phyloP scores from a whole-genome alignment of 1,284 basidiomycete species.

The Sanguinoderma infundibulare region DNA sequence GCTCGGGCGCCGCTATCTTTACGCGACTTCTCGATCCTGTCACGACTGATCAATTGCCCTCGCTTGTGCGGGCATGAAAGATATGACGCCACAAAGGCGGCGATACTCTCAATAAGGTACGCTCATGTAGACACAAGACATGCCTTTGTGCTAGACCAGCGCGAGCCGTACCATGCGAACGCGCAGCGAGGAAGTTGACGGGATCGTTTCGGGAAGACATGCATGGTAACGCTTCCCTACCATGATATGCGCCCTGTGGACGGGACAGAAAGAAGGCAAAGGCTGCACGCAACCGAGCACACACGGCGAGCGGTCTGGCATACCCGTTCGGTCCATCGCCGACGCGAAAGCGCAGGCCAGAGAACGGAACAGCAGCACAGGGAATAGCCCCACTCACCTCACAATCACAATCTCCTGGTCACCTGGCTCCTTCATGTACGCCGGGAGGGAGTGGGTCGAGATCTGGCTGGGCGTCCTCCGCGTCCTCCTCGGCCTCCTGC shows the following conservation, averaged over 20 bases:
- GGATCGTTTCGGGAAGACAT: background rate
- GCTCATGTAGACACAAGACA: background rate
- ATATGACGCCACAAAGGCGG: background rate
- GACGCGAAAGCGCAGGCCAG: background rate
- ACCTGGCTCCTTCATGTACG: conserved; percentile 80
- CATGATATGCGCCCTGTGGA: background rate
- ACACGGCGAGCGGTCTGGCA: background rate
- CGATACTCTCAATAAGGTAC: background rate
- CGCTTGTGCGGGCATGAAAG: background rate
- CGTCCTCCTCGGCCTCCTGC: conserved; percentile 46
- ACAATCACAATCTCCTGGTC: conserved; percentile 78
- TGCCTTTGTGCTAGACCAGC: no score
- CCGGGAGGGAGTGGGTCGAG: conserved; percentile 72
- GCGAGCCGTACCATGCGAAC: background rate
- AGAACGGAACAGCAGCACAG: background rate
- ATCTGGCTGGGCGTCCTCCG: conserved; percentile 65
- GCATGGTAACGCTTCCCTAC: background rate
- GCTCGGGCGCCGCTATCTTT: background rate
- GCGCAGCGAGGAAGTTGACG: background rate
- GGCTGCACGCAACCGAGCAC: background rate
- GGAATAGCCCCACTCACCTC: conserved; percentile 44
- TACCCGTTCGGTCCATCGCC: background rate
- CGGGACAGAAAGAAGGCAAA: background rate
- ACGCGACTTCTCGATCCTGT: background rate
- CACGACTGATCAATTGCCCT: background rate